These are phyloP conservation scores for Elongisporangium senticosum DNA, from an alignment of 352 stramenopile genomes.

Conservation along the genomic window DNA sequence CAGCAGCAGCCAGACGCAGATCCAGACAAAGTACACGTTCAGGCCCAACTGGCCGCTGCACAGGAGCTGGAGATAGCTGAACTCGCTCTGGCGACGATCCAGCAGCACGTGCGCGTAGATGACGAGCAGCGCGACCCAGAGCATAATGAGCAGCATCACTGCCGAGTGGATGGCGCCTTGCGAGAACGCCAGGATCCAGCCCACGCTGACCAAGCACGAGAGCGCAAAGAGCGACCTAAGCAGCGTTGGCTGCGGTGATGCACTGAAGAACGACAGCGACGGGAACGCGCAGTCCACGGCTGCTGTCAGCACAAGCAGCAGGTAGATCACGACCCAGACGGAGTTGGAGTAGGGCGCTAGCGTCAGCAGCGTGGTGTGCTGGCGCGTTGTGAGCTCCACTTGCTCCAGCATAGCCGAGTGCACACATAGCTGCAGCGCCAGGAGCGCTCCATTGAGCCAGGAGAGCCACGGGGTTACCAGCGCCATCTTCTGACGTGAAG, in stretches of 20 bases:
- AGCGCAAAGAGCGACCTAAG: constrained; percentile 54
- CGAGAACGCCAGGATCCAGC: constrained; percentile 67
- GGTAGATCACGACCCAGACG: constrained; percentile 81
- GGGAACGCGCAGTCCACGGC: constrained; percentile 64
- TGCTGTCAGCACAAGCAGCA: constrained; percentile 47
- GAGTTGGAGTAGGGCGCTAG: constrained; percentile 63
- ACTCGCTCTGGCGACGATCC: constrained; percentile 31
- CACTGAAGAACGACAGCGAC: constrained; percentile 50
- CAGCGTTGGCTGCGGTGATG: constrained; percentile 30
- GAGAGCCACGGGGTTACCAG: constrained; percentile 19
- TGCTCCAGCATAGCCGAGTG: constrained; percentile 39
- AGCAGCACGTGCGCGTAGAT: constrained; percentile 53
- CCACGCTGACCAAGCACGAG: constrained; percentile 61
- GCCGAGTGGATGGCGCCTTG: constrained; percentile 54
- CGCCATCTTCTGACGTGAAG: not conserved
- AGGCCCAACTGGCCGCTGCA: constrained; percentile 53
- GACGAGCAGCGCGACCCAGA: constrained; percentile 54
- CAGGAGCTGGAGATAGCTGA: constrained; percentile 42
- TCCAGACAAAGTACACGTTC: constrained; percentile 75
- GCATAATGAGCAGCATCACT: constrained; percentile 40
- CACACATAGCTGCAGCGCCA: constrained; percentile 52
- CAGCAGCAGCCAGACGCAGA: constrained; percentile 35
- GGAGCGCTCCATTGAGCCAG: constrained; percentile 58
- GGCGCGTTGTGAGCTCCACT: constrained; percentile 46
- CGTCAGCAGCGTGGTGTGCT: constrained; percentile 71